Evolutionary conservation across 2,329 filamentous ascomycete genomes (phyloP).

Genomic region (Trichophyton benhamiae): DNA sequence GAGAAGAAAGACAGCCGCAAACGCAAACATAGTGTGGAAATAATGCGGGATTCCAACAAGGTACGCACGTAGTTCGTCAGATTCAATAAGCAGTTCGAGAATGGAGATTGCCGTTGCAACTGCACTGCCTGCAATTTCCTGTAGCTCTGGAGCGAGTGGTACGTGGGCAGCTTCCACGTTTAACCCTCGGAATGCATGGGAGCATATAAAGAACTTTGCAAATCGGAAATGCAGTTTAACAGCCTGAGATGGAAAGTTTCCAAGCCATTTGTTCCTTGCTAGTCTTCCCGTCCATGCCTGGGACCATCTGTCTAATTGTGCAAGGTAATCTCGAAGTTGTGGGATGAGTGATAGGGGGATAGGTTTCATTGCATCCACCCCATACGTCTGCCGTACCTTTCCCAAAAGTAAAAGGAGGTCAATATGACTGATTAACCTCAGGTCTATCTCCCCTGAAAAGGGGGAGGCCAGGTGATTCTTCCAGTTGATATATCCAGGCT

Average conservation of each 20-base stretch:
- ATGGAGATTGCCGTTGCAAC: constrained; percentile 26
- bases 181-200: constrained; percentile 36
- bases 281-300: constrained; percentile 13
- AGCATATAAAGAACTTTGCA: constrained; percentile 37
- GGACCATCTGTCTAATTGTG: constrained; percentile 22
- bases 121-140: constrained; percentile 12
- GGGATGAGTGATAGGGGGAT: constrained; percentile 12
- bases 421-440: constrained; percentile 12
- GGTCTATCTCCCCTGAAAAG: constrained; percentile 24
- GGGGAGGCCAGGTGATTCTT: constrained; percentile 32
- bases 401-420: constrained; percentile 10
- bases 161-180: constrained; percentile 24
- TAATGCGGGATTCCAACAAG: constrained; percentile 33
- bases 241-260: constrained; percentile 37
- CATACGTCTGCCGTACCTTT: constrained; percentile 13
- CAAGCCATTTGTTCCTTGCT: constrained; percentile 30
- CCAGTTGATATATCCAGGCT: constrained; percentile 10
- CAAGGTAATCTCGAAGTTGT: constrained; percentile 18
- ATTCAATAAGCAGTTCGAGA: constrained; percentile 28
- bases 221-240: constrained; percentile 38
- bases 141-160: constrained; percentile 15
- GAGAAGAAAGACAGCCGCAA: constrained; percentile 31
- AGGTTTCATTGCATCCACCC: constrained; percentile 16
- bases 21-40: constrained; percentile 34
- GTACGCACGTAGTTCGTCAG: constrained; percentile 25